A percentile compares a stretch with the other conserved stretches of the same genome.
These are phyloP conservation scores for Colletotrichum sp. DNA, from an alignment of 2,329 filamentous ascomycete genomes.

Conservation along the genomic window DNA sequence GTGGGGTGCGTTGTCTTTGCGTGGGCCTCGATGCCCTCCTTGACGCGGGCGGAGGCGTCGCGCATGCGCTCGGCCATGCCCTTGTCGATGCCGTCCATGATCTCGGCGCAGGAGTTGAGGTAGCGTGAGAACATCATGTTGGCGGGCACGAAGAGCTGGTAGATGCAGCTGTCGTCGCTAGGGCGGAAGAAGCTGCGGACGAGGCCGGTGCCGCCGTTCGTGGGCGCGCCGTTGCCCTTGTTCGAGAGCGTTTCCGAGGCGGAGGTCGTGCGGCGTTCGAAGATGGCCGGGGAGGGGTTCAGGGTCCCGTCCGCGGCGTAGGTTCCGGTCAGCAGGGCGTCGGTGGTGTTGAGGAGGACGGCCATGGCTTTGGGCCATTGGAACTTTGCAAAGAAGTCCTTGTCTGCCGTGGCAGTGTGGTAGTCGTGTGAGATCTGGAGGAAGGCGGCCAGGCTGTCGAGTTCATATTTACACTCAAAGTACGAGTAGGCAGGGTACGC, in stretches of 20 bases:
- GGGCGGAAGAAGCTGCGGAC: constrained; percentile 89
- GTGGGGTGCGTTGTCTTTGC: constrained; percentile 67
- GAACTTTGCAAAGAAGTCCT: constrained; percentile 73
- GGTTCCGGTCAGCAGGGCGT: constrained; percentile 75
- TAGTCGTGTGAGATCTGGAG: constrained; percentile 84
- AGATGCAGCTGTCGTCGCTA: constrained; percentile 85
- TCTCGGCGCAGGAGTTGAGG: constrained; percentile 53
- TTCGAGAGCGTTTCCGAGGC: constrained; percentile 85
- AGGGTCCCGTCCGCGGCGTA: constrained; percentile 68
- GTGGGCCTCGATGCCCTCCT: constrained; percentile 70
- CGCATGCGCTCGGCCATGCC: constrained; percentile 63
- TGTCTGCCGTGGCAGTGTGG: constrained; percentile 74
- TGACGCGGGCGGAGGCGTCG: constrained; percentile 60
- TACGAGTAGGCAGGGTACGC: constrained; percentile 73
- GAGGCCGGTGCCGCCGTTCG: constrained; percentile 79
- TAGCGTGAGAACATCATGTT: constrained; percentile 84
- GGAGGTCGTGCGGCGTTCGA: constrained; percentile 73
- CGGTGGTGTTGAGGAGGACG: constrained; percentile 70
- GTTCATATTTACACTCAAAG: constrained; percentile 93
- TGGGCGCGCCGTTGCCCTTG: constrained; percentile 78
- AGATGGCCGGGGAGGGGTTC: constrained; percentile 71
- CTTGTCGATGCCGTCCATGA: constrained; percentile 51
- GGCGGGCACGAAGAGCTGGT: constrained; percentile 86
- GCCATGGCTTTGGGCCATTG: constrained; percentile 77
- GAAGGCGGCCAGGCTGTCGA: constrained; percentile 89